These are phyloP conservation scores for Coemansia sp. DNA, from an alignment of 192 early-diverging fungal genomes.

Conservation along the genomic window DNA sequence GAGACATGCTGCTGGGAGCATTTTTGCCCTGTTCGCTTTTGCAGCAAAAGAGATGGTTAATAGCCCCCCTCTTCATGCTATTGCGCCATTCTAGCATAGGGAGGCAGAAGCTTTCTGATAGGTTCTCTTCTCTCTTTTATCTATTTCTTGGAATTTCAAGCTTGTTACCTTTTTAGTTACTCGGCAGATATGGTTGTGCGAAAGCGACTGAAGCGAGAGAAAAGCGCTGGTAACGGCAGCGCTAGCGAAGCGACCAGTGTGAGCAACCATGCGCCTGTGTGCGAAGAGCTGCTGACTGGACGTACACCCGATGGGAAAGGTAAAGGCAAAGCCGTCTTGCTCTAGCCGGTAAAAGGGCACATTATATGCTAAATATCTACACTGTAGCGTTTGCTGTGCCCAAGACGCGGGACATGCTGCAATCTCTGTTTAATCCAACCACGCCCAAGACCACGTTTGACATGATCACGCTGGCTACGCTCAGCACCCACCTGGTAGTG, in stretches of 20 bases:
- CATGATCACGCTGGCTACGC: conserved; percentile 60
- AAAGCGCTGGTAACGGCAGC: conserved; percentile 1
- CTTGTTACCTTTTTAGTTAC: neutral
- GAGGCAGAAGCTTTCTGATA: no score
- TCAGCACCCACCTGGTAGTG: conserved; percentile 63
- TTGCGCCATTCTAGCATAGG: no score
- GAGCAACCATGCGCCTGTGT: neutral
- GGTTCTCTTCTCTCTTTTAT: neutral
- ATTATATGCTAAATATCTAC: neutral
- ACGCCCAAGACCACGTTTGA: conserved; percentile 76
- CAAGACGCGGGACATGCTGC: conserved; percentile 70
- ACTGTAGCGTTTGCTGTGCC: conserved; percentile 62
- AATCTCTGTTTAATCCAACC: conserved; percentile 67
- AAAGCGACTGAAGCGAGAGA: conserved; percentile 30
- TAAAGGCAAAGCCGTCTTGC: conserved; percentile 3
- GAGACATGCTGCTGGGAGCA: no score
- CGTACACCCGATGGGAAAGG: conserved; percentile 50
- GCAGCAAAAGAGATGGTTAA: no score
- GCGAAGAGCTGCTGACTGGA: conserved; percentile 27
- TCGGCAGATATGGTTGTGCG: conserved; percentile 31
- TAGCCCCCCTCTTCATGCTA: no score
- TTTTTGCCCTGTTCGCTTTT: no score
- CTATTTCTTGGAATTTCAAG: neutral
- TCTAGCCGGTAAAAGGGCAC: neutral
- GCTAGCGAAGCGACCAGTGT: neutral